Percentiles rank a stretch among this genome's conserved stretches.
Conservation (phyloP, 139 green algal genomes). For the Axilococcus clingmanii region DNA sequence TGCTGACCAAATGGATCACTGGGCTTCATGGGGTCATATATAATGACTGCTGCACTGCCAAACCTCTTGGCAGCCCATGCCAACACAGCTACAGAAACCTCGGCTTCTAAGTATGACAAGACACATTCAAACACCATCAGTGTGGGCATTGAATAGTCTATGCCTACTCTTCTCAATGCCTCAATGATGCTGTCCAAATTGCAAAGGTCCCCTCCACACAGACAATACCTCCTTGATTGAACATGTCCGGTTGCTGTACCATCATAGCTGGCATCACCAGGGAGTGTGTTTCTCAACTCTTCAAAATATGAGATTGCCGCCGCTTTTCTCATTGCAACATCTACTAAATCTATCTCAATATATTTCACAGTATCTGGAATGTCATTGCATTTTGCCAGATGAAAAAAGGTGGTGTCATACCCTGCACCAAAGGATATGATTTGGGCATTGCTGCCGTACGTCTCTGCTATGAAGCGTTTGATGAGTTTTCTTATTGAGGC, state of each 20-base stretch:
- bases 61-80: conserved; percentile 33
- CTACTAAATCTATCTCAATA: conserved; percentile 67
- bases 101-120: conserved; percentile 77
- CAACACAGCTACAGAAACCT: conserved; percentile 40
- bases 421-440: conserved; percentile 73
- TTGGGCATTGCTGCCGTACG: too few species aligned
- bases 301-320: background rate
- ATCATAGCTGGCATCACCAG: background rate
- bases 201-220: conserved; percentile 60
- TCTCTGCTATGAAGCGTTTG: conserved; percentile 42
- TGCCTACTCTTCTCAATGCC: conserved; percentile 31
- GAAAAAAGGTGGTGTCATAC: conserved; percentile 81
- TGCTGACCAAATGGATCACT: conserved; percentile 80
- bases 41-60: conserved; percentile 29
- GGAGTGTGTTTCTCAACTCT: background rate
- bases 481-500: conserved; percentile 49
- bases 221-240: conserved; percentile 33
- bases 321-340: conserved; percentile 19
- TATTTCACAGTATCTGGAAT: conserved; percentile 24
- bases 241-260: background rate
- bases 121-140: conserved; percentile 79
- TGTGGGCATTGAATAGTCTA: conserved; percentile 48
- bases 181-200: conserved; percentile 23
- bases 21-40: conserved; percentile 80
- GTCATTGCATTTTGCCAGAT: conserved; percentile 28